Evolutionary conservation across 1,284 basidiomycete species (phyloP), one percentile per base, ranked within the genome.

Genomic region (Pulveroboletus sp.): DNA sequence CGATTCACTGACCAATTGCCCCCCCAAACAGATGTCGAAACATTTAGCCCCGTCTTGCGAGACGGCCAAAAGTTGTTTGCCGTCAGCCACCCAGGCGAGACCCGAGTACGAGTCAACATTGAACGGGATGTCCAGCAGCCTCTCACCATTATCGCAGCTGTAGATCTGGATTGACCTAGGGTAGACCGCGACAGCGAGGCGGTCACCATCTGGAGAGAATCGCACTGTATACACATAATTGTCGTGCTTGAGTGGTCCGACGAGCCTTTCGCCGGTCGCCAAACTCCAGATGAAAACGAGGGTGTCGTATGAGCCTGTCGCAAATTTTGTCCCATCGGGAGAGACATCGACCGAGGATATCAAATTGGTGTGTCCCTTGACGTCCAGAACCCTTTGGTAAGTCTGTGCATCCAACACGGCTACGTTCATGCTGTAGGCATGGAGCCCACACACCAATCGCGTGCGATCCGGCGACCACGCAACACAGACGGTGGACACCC

Each of bases 401-500:
- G 29, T 29, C 29, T 29, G 29, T 29, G 29, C 36, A 29, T 56
- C 35, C 57, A 57, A 61, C 4, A 60, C 52, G 5, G 9, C 7
- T 1, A 39, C 48, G 3, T 11, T 2, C 33, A 21, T 16, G 10
- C 10, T 3, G 11, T 19, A n/a, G n/a, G n/a, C n/a, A n/a, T n/a
- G n/a, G 29, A 60, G 33, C 11, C 59, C 59, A 29, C 17, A 32
- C 12, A 50, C 59, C 17, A 63, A 8, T 9, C 29, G 29, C 10
- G 29, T 29, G 4, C 29, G 29, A 24, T 64, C 46, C 10, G 37
- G 49, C 0, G 60, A 61, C 3, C 61, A 12, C 3, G 59, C 54
- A 1, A n/a, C 13, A 4, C 40, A 36, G 10, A 1, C 32, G 4
- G 61, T 45, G 2, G n/a, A n/a, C n/a, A 13, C 9, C 5, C 24